Conservation (phyloP, 2,329 filamentous ascomycete species). For the Sordariomycetes sp. region DNA sequence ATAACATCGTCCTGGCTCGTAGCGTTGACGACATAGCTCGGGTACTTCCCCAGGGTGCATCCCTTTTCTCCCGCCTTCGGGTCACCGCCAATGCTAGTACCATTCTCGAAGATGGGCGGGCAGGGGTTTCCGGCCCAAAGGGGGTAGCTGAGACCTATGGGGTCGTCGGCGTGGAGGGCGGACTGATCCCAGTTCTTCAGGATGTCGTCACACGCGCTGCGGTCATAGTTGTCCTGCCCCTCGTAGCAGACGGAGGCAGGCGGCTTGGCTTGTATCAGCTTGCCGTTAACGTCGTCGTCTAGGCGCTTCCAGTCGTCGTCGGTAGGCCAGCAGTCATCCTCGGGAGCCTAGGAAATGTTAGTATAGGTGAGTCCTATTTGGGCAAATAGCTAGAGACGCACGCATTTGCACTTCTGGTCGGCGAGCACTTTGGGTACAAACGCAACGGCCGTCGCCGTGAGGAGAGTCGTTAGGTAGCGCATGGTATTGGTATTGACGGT, state of each 20-base stretch:
- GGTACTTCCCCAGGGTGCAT: conserved; percentile 32
- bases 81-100: conserved; percentile 16
- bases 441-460: no score
- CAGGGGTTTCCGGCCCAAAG: conserved; percentile 16
- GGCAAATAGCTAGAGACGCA: no score
- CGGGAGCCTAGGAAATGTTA: no score
- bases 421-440: no score
- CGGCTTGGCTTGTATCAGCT: conserved; percentile 36
- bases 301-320: conserved; percentile 29
- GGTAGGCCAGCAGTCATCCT: conserved; percentile 35
- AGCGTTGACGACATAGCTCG: conserved; percentile 25
- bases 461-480: no score
- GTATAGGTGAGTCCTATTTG: no score
- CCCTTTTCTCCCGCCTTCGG: conserved; percentile 21
- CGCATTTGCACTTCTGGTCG: no score
- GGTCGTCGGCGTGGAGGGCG: conserved; percentile 4
- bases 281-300: conserved; percentile 35
- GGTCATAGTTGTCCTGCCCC: conserved; percentile 24
- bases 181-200: conserved; percentile 17
- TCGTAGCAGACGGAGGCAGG: conserved; percentile 37
- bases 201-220: conserved; percentile 21
- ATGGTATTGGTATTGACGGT: no score
- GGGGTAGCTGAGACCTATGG: conserved; percentile 8
- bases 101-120: conserved; percentile 20
- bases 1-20: conserved; percentile 17